Conservation (phyloP, 176 grass and related monocot genomes). For the Juncus inflexus region DNA sequence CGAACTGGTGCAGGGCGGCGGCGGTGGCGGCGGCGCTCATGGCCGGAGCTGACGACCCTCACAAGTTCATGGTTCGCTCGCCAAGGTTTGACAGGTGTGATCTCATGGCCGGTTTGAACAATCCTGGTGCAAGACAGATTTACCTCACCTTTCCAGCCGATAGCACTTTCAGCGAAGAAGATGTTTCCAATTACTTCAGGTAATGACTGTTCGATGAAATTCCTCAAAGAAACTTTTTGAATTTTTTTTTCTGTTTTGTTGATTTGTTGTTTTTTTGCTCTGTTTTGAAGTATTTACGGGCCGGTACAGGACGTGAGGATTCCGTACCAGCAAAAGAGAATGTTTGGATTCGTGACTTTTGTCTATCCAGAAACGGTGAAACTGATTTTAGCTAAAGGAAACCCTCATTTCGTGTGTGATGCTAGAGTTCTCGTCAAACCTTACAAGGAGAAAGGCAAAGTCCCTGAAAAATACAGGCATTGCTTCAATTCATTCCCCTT, state of each 20-base stretch:
- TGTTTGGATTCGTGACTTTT: slow-evolving; percentile 99
- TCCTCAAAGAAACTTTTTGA: not conserved
- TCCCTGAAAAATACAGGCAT: slow-evolving; percentile 75
- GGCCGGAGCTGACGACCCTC: slow-evolving; percentile 41
- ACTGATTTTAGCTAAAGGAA: slow-evolving; percentile 58
- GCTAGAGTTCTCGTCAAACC: slow-evolving; percentile 89
- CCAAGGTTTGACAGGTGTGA: slow-evolving; percentile 51
- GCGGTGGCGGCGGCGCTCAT: slow-evolving; percentile 39
- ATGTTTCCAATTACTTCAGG: slow-evolving; percentile 90
- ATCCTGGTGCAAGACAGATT: slow-evolving; percentile 61
- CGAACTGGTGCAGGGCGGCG: slow-evolving; percentile 30
- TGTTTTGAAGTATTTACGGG: slow-evolving; percentile 61
- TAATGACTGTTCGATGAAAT: slow-evolving; percentile 29
- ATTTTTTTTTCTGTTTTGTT: slow-evolving; percentile 8
- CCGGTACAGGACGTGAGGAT: slow-evolving; percentile 93
- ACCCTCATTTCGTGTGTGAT: slow-evolving; percentile 81
- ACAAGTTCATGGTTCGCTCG: slow-evolving; percentile 47
- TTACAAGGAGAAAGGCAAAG: slow-evolving; percentile 93
- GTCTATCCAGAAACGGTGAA: slow-evolving; percentile 61
- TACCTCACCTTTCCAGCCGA: slow-evolving; percentile 85
- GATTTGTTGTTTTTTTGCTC: not conserved
- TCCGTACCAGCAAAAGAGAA: slow-evolving; percentile 88
- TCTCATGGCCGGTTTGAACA: slow-evolving; percentile 29
- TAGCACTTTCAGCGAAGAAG: slow-evolving; percentile 78
- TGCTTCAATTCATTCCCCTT: not conserved